These are phyloP conservation scores for Yueomyces sinensis DNA, from an alignment of 805 yeast species.

Conservation along the genomic window DNA sequence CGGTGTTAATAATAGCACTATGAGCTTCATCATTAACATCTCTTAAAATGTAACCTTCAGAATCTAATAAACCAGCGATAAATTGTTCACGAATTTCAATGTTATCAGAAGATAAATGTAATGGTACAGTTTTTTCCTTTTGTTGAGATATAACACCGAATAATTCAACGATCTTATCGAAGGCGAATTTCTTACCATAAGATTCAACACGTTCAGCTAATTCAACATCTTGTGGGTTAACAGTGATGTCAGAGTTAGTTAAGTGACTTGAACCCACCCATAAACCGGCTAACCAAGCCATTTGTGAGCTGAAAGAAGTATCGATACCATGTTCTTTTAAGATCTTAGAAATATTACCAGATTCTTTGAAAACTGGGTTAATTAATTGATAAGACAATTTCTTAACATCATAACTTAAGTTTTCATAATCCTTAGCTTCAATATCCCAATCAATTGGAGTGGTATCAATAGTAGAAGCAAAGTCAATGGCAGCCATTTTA, in stretches of 20 bases:
- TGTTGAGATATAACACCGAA: too few species aligned
- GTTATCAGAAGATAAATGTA: slow-evolving; percentile 19
- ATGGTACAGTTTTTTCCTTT: slow-evolving; percentile 23
- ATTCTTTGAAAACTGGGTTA: slow-evolving; percentile 25
- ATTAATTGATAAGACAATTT: slow-evolving; percentile 24
- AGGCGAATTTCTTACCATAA: slow-evolving; percentile 1
- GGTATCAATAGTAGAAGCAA: slow-evolving; percentile 8
- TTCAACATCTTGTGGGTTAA: slow-evolving; percentile 12
- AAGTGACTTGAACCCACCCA: slow-evolving; percentile 25
- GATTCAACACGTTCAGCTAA: slow-evolving; percentile 12
- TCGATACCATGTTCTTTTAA: slow-evolving; percentile 10
- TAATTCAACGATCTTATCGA: neutral
- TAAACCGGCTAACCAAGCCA: slow-evolving; percentile 28
- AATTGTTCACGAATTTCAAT: slow-evolving; percentile 29
- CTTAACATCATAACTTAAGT: slow-evolving; percentile 18
- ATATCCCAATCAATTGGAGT: slow-evolving; percentile 27
- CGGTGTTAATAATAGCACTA: slow-evolving; percentile 19
- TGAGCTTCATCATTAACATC: slow-evolving; percentile 3
- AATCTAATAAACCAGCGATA: slow-evolving; percentile 31
- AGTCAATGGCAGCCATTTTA: slow-evolving; percentile 11
- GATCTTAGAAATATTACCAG: slow-evolving; percentile 11
- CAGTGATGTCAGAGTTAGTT: slow-evolving; percentile 11
- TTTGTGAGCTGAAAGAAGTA: slow-evolving; percentile 6
- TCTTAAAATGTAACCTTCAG: slow-evolving; percentile 24
- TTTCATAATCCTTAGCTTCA: slow-evolving; percentile 26